Evolutionary conservation across 2,329 filamentous ascomycete genomes (phyloP).

Genomic region (Aaosphaeria arxii): DNA sequence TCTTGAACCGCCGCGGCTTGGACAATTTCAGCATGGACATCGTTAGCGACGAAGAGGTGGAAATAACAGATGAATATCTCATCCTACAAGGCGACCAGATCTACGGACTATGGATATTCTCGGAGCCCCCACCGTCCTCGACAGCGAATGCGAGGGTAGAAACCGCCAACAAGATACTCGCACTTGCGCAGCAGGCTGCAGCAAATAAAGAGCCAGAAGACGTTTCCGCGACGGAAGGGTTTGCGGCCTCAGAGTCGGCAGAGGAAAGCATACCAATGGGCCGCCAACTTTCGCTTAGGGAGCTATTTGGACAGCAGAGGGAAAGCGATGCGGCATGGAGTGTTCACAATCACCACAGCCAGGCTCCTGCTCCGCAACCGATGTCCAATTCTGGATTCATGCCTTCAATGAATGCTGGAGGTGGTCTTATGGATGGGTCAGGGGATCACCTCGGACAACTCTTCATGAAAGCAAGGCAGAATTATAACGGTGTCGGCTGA

Average conservation of each 20-base stretch:
- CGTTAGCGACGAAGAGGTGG: slow-evolving; percentile 41
- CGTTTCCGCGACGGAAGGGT: slow-evolving; percentile 16
- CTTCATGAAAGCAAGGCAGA: slow-evolving; percentile 34
- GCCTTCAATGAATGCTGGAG: slow-evolving; percentile 13
- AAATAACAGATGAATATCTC: slow-evolving; percentile 56
- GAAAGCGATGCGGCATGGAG: slow-evolving; percentile 52
- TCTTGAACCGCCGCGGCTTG: slow-evolving; percentile 47
- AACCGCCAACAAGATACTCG: slow-evolving; percentile 54
- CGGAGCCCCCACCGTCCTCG: slow-evolving; percentile 55
- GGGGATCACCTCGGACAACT: slow-evolving; percentile 23
- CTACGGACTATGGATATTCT: slow-evolving; percentile 64
- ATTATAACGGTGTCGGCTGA: slow-evolving; percentile 31
- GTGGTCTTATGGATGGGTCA: slow-evolving; percentile 3
- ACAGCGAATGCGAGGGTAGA: slow-evolving; percentile 52
- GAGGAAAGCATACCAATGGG: slow-evolving; percentile 49
- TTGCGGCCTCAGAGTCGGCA: slow-evolving; percentile 18
- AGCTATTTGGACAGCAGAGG: slow-evolving; percentile 55
- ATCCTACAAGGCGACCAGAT: slow-evolving; percentile 53
- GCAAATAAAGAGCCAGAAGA: slow-evolving; percentile 45
- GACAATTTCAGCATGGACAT: slow-evolving; percentile 48
- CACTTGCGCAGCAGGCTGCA: slow-evolving; percentile 53
- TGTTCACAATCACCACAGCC: slow-evolving; percentile 37
- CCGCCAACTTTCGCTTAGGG: slow-evolving; percentile 52
- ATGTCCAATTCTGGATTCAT: slow-evolving; percentile 10
- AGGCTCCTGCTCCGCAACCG: slow-evolving; percentile 20